A percentile compares a stretch with the other conserved stretches of the same genome.
These are phyloP conservation scores for Juncus inflexus DNA, from an alignment of 176 grass and related monocot species.

Conservation along the genomic window DNA sequence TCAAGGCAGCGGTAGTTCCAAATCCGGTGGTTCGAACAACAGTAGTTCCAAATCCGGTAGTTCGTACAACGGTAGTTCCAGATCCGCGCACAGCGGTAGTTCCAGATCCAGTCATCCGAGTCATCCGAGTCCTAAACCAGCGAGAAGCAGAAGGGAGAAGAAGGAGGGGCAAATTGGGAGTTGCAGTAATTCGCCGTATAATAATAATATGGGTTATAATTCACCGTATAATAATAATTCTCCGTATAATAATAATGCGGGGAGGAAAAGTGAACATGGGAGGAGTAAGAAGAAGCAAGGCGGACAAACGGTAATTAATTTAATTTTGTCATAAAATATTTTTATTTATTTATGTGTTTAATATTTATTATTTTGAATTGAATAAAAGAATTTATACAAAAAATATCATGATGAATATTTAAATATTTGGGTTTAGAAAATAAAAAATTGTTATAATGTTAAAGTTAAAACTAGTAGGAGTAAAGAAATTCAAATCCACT, in stretches of 20 bases:
- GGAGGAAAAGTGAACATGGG: neutral
- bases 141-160: neutral
- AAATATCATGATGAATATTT: too few species aligned
- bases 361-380: too few species aligned
- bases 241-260: too few species aligned
- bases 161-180: conserved; percentile 18
- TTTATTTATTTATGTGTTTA: neutral
- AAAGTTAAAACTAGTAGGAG: too few species aligned
- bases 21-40: neutral
- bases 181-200: neutral
- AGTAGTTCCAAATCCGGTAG: too few species aligned
- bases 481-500: neutral
- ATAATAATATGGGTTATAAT: too few species aligned
- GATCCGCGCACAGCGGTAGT: neutral
- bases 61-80: neutral
- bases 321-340: neutral
- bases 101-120: conserved; percentile 5
- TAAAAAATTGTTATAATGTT: too few species aligned
- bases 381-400: too few species aligned
- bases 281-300: conserved; percentile 12
- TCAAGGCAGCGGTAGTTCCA: neutral
- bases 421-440: too few species aligned
- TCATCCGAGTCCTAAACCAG: conserved; percentile 19
- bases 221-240: too few species aligned
- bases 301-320: conserved; percentile 15